Evolutionary conservation across 352 stramenopile species (phyloP), one percentile per base, ranked within the genome.

Genomic region (Aphanomyces cochlioides): DNA sequence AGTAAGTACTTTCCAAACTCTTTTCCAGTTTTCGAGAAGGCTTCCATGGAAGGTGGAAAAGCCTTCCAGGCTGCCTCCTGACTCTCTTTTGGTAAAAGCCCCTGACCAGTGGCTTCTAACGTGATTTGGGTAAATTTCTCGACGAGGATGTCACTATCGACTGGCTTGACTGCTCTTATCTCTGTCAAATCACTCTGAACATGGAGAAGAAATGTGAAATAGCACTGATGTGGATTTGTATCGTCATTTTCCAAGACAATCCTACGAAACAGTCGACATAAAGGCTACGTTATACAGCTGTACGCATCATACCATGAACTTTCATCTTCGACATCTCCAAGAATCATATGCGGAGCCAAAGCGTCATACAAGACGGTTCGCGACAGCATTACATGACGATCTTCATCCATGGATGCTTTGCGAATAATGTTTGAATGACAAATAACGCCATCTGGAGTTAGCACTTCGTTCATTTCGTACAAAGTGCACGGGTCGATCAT

Each of bases 151-250:
- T 28, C 28, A 28, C 1, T 28, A 28, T 28, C 28, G 28, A 28
- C 28, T 0, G 28, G 28, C 28, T 28, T 28, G 28, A 28, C 28
- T 28, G 28, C 28, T 28, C 28, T 28, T 28, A 28, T 28, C 28
- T 28, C 28, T 28, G 28, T 50, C 43, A n/a, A n/a, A 50, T 50
- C 43, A n/a, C 10, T n/a, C 43, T 12, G 10, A n/a, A n/a, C 43
- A n/a, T 50, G 43, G 43, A 50, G 43, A n/a, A 50, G 43, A n/a
- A 50, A 50, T n/a, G 43, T 50, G 10, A 50, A n/a, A n/a, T 50
- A 50, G 43, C 43, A 50, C 17, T 50, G 43, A 0, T 50, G 10
- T 12, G 43, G 43, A n/a, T 50, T 50, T 12, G 43, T 50, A n/a
- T n/a, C 10, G 43, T 50, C 43, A n/a, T 12, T n/a, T 50, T 50